A percentile compares a stretch with the other conserved stretches of the same genome.
Conservation (phyloP, 169 alveolate genomes). For the Blepharisma undulans region DNA sequence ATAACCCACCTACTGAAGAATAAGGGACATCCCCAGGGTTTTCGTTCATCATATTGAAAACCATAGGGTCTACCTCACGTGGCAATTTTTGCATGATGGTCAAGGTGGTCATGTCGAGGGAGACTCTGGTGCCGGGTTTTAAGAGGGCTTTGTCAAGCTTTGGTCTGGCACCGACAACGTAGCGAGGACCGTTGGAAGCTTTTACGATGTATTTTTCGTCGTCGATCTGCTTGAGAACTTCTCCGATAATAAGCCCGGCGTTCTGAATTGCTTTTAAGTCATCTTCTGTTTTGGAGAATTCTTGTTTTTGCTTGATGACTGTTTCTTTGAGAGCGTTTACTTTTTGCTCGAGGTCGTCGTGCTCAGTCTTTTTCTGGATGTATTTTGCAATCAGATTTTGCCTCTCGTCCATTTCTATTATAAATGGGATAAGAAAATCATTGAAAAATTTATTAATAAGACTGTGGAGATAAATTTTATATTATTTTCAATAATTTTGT, state of each 20-base stretch:
- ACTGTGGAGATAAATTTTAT: no score
- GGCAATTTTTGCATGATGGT: constrained; percentile 98
- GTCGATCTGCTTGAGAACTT: constrained; percentile 93
- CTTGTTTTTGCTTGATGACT: constrained; percentile 48
- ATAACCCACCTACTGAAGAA: constrained; percentile 96
- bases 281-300: constrained; percentile 95
- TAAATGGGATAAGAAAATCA: background rate
- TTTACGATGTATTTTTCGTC: constrained; percentile 95
- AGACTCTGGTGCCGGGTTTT: constrained; percentile 96
- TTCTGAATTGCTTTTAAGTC: constrained; percentile 95
- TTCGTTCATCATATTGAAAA: constrained; percentile 96
- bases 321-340: constrained; percentile 49
- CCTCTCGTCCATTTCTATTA: constrained; percentile 37
- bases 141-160: constrained; percentile 91
- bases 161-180: constrained; percentile 96
- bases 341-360: constrained; percentile 26
- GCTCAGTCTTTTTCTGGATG: constrained; percentile 34
- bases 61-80: constrained; percentile 98
- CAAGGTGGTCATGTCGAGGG: constrained; percentile 98
- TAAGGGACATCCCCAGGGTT: constrained; percentile 91
- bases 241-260: constrained; percentile 98
- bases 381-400: constrained; percentile 32
- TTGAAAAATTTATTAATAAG: no score
- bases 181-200: constrained; percentile 97
- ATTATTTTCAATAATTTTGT: no score